phyloP scores from a whole-genome alignment of 352 stramenopile species.

The Phytophthora brassicae region DNA sequence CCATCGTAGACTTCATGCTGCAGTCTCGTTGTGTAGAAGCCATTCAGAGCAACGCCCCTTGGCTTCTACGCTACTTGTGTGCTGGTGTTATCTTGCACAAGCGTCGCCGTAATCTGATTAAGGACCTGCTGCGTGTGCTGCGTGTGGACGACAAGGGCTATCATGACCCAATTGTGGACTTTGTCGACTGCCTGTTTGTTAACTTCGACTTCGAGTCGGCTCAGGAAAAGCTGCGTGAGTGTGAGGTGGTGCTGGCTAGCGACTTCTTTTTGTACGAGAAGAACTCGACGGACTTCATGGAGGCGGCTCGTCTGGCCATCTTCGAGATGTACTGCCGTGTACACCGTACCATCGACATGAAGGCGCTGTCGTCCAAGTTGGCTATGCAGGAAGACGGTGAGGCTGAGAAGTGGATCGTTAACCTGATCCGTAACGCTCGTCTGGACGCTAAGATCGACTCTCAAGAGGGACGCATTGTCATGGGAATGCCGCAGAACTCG shows the following conservation, averaged over 20 bases:
- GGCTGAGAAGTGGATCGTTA: conserved; percentile 99
- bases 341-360: conserved; percentile 99
- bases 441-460: conserved; percentile 99
- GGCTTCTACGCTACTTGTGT: conserved; percentile 97
- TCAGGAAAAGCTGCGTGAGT: conserved; percentile 93
- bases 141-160: conserved; percentile 87
- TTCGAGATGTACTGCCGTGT: conserved; percentile 99
- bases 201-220: conserved; percentile 99
- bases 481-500: conserved; percentile 92
- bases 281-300: conserved; percentile 98
- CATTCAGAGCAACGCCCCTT: conserved; percentile 98
- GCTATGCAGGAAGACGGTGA: conserved; percentile 95
- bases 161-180: conserved; percentile 89
- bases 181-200: conserved; percentile 97
- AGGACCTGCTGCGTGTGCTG: conserved; percentile 96
- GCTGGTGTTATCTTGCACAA: conserved; percentile 98
- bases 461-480: conserved; percentile 96
- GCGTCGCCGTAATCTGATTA: conserved; percentile 91
- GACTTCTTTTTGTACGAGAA: conserved; percentile 98
- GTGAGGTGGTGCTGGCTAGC: conserved; percentile 93
- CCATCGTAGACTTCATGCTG: conserved; percentile 97
- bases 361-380: conserved; percentile 95
- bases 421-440: conserved; percentile 97
- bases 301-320: conserved; percentile 96
- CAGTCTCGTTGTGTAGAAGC: conserved; percentile 92